Conservation (phyloP, 169 alveolate genomes). For the Amoebophrya sp. region DNA sequence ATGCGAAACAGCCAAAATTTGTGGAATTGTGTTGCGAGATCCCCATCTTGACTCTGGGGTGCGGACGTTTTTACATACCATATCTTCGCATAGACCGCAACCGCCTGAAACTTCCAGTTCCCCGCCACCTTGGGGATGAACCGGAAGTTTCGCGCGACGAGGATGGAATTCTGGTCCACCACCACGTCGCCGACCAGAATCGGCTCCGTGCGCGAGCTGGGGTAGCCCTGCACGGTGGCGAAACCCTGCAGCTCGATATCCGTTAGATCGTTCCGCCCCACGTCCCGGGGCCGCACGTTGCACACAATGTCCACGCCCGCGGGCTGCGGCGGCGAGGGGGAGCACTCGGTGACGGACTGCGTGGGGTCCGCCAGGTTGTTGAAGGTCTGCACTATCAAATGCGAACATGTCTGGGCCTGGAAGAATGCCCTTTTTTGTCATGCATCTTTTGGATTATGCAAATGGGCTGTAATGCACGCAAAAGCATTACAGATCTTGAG, state of each 20-base stretch:
- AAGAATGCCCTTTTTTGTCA: too few relatives aligned
- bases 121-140: background rate
- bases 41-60: too few relatives aligned
- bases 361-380: background rate
- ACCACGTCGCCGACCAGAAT: constrained; percentile 18
- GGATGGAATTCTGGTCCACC: background rate
- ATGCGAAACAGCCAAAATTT: too few relatives aligned
- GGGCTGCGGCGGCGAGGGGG: background rate
- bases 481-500: too few relatives aligned
- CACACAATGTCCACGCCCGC: constrained; percentile 17
- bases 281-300: constrained; percentile 23
- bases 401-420: too few relatives aligned
- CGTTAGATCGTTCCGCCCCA: background rate
- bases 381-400: too few relatives aligned
- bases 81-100: background rate
- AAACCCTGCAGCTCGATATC: background rate
- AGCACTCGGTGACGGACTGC: background rate
- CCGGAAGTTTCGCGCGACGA: background rate
- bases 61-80: too few relatives aligned
- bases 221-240: background rate
- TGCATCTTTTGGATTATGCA: too few relatives aligned
- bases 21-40: too few relatives aligned
- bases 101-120: background rate
- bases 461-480: too few relatives aligned
- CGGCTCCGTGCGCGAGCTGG: background rate